These are phyloP conservation scores for Entomortierella parvispora DNA, from an alignment of 192 early-diverging fungal species.

Conservation along the genomic window DNA sequence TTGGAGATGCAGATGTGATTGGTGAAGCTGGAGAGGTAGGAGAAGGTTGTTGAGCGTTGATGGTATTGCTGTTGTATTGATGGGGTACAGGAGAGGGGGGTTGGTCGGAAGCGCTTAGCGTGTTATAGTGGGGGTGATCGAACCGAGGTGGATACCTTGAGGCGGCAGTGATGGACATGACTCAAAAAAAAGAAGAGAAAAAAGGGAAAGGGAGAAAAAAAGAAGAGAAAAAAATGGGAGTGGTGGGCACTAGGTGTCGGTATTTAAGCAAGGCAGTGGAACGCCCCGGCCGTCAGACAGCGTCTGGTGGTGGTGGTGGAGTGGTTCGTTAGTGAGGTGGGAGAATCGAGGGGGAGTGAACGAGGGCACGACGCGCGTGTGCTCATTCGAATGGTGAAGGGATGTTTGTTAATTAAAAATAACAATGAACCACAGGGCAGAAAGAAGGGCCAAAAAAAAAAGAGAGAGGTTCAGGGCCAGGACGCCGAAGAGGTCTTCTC, in stretches of 20 bases:
- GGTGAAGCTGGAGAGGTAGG: constrained; percentile 4
- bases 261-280: neutral
- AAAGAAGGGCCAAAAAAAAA: no score
- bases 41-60: neutral
- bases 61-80: constrained; percentile 8
- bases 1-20: constrained; percentile 1
- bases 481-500: no score
- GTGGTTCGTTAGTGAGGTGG: constrained; percentile 3
- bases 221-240: constrained; percentile 8
- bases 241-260: neutral
- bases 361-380: no score
- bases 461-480: no score
- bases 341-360: constrained; percentile 6
- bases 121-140: constrained; percentile 30
- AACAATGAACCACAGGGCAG: neutral
- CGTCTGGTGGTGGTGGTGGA: neutral
- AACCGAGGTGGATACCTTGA: constrained; percentile 42
- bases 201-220: constrained; percentile 13
- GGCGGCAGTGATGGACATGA: constrained; percentile 45
- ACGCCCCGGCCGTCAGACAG: neutral
- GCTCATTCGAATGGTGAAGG: neutral
- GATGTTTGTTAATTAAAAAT: neutral
- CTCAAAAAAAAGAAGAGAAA: constrained; percentile 5
- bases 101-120: constrained; percentile 3
- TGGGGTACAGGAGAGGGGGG: neutral